Base-by-base conservation (phyloP, 192 early-diverging fungal genomes). In the Umbelopsis sp. region DNA sequence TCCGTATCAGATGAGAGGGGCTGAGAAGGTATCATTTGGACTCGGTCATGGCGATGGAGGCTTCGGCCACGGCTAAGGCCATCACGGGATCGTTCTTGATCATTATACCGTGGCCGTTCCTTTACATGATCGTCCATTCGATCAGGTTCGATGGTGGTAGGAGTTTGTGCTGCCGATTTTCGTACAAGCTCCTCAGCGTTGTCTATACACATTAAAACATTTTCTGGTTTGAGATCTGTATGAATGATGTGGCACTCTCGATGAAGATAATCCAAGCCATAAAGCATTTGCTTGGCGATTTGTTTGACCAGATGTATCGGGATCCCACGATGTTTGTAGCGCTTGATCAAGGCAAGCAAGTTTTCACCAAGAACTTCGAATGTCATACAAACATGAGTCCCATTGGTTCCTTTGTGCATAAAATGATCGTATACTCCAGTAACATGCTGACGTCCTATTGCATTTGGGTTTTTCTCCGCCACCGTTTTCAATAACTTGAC, bases 281-380 rank as follows among this genome's bases (percentile, higher is more conserved):
- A 84, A 26, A 97, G 83, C 17, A 97, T 90, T 79, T 99, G 97
- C 71, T 92, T 90, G 8, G 91, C 84, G 62, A 99, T 92, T 53
- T 96, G 91, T 76, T 94, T 94, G 65, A 99, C 97, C 44, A 98
- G 84, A 36, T 84, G 85, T 3, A 89, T 68, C 1, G 96, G 95
- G 21, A 99, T 91, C 2, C 97, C 97, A 24, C 88, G 85, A 74
- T 93, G 88, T 52, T 86, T 85, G 74, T 94, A 93, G 36, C 89
- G 85, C 65, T 92, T 88, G 65, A 99, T 94, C 71, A 99, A 79
- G 20, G 91, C 93, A 45, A 99, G 78, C 41, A 99, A 82, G 56
- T 97, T 99, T 69, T 96, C 96, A 43, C 97, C 97, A 34, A 99
- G 81, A 0, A 97, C 95, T 76, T 99, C 97, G 82, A 99, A 98